phyloP scores from a whole-genome alignment of 805 yeast species.

The Ascoidea tarda region DNA sequence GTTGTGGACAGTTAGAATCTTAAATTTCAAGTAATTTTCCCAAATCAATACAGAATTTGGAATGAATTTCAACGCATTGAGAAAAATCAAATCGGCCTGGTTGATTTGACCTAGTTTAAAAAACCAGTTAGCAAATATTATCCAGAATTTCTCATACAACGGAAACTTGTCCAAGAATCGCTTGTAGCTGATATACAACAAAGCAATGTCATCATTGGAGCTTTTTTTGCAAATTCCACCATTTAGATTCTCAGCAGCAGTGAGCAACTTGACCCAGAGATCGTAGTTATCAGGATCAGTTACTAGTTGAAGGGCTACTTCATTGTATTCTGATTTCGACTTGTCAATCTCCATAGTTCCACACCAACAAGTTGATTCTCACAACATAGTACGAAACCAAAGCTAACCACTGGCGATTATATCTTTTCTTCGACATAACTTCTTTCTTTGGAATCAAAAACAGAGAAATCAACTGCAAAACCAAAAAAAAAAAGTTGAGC shows the following conservation, averaged over 20 bases:
- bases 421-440: too few relatives aligned
- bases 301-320: slow-evolving; percentile 2
- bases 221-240: slow-evolving; percentile 23
- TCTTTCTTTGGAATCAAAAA: too few relatives aligned
- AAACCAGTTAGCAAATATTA: slow-evolving; percentile 35
- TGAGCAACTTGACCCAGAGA: slow-evolving; percentile 24
- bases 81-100: slow-evolving; percentile 22
- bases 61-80: slow-evolving; percentile 23
- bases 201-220: slow-evolving; percentile 15
- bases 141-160: slow-evolving; percentile 39
- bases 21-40: slow-evolving; percentile 31
- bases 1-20: slow-evolving; percentile 9
- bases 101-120: slow-evolving; percentile 28
- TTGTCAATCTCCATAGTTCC: too few relatives aligned
- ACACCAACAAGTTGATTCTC: too few relatives aligned
- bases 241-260: slow-evolving; percentile 18
- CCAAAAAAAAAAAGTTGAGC: too few relatives aligned
- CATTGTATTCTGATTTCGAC: too few relatives aligned
- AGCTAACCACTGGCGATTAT: too few relatives aligned
- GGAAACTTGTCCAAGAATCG: slow-evolving; percentile 35
- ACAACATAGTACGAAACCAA: too few relatives aligned
- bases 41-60: slow-evolving; percentile 36
- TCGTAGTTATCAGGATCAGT: slow-evolving; percentile 21
- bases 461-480: too few relatives aligned
- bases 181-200: slow-evolving; percentile 25